These are phyloP conservation scores for Mallotus repandus DNA, from an alignment of 441 rosid species.

Conservation along the genomic window DNA sequence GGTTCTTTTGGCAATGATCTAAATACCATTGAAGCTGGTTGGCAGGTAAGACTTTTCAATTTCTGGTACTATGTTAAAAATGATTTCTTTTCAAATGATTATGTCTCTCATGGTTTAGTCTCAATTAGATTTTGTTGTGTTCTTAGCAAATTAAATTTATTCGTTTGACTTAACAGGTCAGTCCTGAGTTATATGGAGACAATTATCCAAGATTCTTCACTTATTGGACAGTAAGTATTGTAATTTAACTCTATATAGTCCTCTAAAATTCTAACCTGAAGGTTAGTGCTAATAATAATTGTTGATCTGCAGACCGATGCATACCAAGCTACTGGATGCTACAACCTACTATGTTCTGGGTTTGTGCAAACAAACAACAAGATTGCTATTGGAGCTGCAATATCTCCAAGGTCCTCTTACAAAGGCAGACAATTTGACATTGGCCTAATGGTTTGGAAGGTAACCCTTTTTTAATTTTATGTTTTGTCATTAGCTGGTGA, in stretches of 20 bases:
- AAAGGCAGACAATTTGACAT: constrained; percentile 84
- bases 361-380: constrained; percentile 87
- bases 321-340: constrained; percentile 95
- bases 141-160: not conserved
- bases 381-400: constrained; percentile 95
- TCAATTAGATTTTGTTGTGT: not conserved
- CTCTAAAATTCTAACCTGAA: not conserved
- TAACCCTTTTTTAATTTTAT: constrained; percentile 9
- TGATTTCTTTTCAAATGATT: not conserved
- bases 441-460: constrained; percentile 92
- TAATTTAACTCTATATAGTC: not conserved
- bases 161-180: constrained; percentile 49
- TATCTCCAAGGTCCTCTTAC: constrained; percentile 88
- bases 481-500: not conserved
- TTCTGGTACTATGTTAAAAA: not conserved
- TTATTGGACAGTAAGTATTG: constrained; percentile 87
- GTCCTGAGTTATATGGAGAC: constrained; percentile 96
- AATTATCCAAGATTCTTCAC: constrained; percentile 91
- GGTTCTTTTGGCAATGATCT: constrained; percentile 93
- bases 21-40: constrained; percentile 98
- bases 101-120: not conserved
- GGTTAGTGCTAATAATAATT: not conserved
- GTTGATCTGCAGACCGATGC: constrained; percentile 67
- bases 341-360: constrained; percentile 90
- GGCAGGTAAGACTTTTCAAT: constrained; percentile 63